These are phyloP conservation scores for Epichloe baconii DNA, from an alignment of 2,329 filamentous ascomycete species.

Conservation along the genomic window DNA sequence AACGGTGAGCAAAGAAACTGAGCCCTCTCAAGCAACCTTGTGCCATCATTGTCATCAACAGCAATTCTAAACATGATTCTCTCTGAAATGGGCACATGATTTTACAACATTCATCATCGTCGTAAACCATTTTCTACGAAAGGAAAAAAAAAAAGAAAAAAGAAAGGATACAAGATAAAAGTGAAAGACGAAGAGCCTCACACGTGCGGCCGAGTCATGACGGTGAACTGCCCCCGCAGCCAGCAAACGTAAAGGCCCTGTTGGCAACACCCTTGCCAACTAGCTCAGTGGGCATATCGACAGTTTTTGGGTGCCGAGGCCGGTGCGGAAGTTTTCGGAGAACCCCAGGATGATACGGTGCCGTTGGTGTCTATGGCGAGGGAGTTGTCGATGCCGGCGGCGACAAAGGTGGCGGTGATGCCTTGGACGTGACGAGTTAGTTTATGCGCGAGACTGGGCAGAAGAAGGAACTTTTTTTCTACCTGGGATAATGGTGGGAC, in stretches of 20 bases:
- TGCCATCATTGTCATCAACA: neutral
- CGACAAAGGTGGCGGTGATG: conserved; percentile 21
- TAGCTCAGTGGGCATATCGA: conserved; percentile 3
- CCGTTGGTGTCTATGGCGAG: conserved; percentile 53
- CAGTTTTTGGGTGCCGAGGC: conserved; percentile 38
- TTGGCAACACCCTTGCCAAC: neutral
- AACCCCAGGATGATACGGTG: conserved; percentile 60
- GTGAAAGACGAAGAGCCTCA: neutral
- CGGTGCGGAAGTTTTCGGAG: conserved; percentile 58
- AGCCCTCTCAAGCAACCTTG: neutral
- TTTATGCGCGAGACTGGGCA: neutral
- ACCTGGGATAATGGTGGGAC: conserved; percentile 17
- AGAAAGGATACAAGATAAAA: neutral
- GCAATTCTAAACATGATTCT: neutral
- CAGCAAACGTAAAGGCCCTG: conserved; percentile 4
- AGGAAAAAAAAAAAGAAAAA: neutral
- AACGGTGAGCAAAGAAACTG: too few relatives aligned
- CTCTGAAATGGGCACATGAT: neutral
- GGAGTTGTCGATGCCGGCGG: conserved; percentile 54
- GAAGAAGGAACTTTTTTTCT: neutral
- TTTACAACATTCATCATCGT: neutral
- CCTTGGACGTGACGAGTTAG: conserved; percentile 1
- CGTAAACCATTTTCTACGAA: neutral
- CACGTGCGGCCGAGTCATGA: conserved; percentile 1
- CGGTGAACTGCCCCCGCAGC: conserved; percentile 5